These are phyloP conservation scores for Nicotiana knightiana DNA, from an alignment of 257 asterid genomes.

Conservation along the genomic window DNA sequence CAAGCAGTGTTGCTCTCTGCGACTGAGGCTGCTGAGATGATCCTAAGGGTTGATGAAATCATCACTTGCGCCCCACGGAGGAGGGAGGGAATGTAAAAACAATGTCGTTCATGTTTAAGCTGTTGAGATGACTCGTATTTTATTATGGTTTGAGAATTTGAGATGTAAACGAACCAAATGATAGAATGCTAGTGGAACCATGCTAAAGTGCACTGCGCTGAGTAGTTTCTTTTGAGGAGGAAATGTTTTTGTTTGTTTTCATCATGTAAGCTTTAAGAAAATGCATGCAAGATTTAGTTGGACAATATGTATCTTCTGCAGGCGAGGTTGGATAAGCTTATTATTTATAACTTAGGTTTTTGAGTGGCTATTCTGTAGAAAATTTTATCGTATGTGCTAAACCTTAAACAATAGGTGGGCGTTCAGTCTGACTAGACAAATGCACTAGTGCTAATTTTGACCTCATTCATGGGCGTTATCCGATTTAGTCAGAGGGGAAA, in stretches of 20 bases:
- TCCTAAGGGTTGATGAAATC: constrained; percentile 81
- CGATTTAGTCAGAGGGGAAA: too few relatives aligned
- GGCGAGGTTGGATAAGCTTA: not conserved
- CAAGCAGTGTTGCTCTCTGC: constrained; percentile 89
- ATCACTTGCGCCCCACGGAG: constrained; percentile 90
- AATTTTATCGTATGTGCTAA: not conserved
- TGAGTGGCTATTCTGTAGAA: not conserved
- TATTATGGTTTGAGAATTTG: not conserved
- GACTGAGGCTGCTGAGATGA: constrained; percentile 96
- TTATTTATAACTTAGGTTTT: not conserved
- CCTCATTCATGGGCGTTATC: too few relatives aligned
- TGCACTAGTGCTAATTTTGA: too few relatives aligned
- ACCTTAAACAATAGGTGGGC: not conserved
- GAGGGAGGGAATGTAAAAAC: constrained; percentile 75
- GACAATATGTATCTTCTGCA: too few relatives aligned
- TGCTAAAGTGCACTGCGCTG: not conserved
- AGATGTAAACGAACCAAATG: not conserved
- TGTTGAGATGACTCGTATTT: not conserved
- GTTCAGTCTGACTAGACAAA: too few relatives aligned
- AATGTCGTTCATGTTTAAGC: not conserved
- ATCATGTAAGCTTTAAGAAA: not conserved
- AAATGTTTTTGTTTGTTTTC: not conserved
- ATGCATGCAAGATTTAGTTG: not conserved
- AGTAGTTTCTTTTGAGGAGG: not conserved
- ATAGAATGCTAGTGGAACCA: not conserved